Evolutionary conservation across 140 eudicot species (phyloP), one percentile per base, ranked within the genome.

Genomic region (Bidens hawaiensis): DNA sequence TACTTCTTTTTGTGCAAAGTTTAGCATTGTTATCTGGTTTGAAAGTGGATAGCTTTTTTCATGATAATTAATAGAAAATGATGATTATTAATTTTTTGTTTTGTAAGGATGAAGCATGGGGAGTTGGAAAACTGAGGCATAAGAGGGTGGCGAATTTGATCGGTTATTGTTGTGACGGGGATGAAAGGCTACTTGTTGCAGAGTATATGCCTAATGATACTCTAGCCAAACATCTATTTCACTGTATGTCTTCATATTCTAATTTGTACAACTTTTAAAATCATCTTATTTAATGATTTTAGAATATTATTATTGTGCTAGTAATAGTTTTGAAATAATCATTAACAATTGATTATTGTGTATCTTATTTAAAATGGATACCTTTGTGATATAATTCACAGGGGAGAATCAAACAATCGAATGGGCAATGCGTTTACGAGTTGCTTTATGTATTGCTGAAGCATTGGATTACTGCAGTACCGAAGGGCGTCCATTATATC

Each of bases 341-440:
- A 5, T 23, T 12, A 22, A n/a, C 46, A 10, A 15, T 30, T 17
- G 6, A 3, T 21, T 33, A 34, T 23, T 50, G 21, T 4, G 57
- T 12, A 9, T 12, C 4, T 23, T 0, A n/a, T n/a, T 1, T 7
- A 4, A 22, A 4, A 4, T 33, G 49, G 36, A 64, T 38, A 10
- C 26, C 2, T 27, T 34, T 41, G 0, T 50, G 10, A 58, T 48
- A 38, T 74, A 47, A 55, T 74, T 45, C 16, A 33, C 85, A 93
- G 99, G 99, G 99, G 99, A 85, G 72, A 93, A 76, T 79, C 99
- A 88, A 81, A 93, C 99, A 15, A 87, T 84, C 42, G 96, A 93
- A 81, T 93, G 99, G 99, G 89, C 99, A 17, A 88, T 93, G 99
- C 91, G 96, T 50, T 76, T 93, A 58, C 82, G 99, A 26, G 96